Percentiles rank a stretch among this genome's conserved stretches.
phyloP scores from a whole-genome alignment of 208 protist species.

The Leishmania amazonensis region DNA sequence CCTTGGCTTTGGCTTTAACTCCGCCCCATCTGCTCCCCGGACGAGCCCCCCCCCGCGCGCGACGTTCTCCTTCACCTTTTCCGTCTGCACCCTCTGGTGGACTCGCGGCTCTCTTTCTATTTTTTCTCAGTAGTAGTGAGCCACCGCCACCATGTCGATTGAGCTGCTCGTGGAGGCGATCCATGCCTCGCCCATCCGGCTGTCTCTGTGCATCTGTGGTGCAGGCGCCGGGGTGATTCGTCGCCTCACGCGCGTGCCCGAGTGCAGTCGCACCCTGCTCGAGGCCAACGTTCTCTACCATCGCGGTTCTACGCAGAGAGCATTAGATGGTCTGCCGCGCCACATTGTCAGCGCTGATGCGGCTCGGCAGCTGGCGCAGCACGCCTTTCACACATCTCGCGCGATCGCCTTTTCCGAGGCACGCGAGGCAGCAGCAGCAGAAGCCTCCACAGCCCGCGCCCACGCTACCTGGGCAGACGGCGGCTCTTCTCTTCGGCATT shows the following conservation, averaged over 20 bases:
- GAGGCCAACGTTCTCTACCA: slow-evolving; percentile 51
- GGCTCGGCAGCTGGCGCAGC: slow-evolving; percentile 63
- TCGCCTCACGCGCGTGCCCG: slow-evolving; percentile 46
- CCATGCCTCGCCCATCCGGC: slow-evolving; percentile 37
- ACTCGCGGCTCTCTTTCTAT: neutral
- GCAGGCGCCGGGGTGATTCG: slow-evolving; percentile 45
- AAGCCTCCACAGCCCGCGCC: neutral
- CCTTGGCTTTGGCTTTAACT: neutral
- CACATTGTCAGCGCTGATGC: slow-evolving; percentile 33
- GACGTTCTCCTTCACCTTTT: neutral
- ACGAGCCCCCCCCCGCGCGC: too few relatives aligned
- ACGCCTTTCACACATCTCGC: slow-evolving; percentile 41
- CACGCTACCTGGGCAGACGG: neutral
- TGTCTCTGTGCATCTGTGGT: slow-evolving; percentile 54
- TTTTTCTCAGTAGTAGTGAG: neutral
- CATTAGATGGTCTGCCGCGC: slow-evolving; percentile 53
- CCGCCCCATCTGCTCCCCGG: neutral
- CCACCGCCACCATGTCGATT: slow-evolving; percentile 12
- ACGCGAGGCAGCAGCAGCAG: neutral
- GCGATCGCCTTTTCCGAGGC: slow-evolving; percentile 6
- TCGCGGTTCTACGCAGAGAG: slow-evolving; percentile 17
- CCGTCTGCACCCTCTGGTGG: neutral
- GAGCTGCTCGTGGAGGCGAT: slow-evolving; percentile 46
- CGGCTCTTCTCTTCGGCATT: slow-evolving; percentile 46
- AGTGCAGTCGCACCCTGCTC: slow-evolving; percentile 64